These are phyloP conservation scores for Sporobolomyces phaffii DNA, from an alignment of 768 basidiomycete species.

Conservation along the genomic window DNA sequence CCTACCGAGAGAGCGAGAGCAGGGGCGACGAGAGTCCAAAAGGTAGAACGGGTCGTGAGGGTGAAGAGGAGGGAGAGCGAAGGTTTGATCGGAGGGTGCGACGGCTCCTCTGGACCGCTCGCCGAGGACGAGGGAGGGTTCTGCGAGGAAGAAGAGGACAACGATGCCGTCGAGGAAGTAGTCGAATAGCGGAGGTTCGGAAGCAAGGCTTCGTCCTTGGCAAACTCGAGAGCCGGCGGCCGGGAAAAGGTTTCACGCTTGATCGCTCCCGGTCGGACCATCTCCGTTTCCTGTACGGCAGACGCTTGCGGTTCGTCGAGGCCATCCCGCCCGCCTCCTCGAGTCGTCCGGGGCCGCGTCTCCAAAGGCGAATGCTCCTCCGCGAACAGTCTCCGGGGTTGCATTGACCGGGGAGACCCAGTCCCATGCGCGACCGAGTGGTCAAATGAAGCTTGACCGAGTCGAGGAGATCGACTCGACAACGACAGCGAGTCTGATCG, in stretches of 20 bases:
- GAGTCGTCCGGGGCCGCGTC: too few species aligned
- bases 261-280: background rate
- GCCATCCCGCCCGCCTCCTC: background rate
- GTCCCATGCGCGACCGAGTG: constrained; percentile 11
- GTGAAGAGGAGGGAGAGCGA: constrained; percentile 30
- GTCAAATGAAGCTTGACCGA: constrained; percentile 30
- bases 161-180: background rate
- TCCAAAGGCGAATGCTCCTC: background rate
- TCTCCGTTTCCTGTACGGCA: background rate
- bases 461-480: constrained; percentile 19
- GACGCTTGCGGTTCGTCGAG: background rate
- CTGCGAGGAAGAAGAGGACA: background rate
- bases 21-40: constrained; percentile 49
- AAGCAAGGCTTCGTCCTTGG: background rate
- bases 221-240: constrained; percentile 15
- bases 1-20: constrained; percentile 59
- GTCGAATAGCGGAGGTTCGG: constrained; percentile 18
- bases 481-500: constrained; percentile 12
- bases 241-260: background rate
- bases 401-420: constrained; percentile 1
- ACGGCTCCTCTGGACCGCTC: background rate
- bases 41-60: constrained; percentile 15
- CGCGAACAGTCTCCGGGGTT: constrained; percentile 24
- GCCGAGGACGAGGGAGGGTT: background rate
- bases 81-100: background rate